Evolutionary conservation across 2,329 filamentous ascomycete genomes (phyloP).

Genomic region (Ciborinia camelliae): DNA sequence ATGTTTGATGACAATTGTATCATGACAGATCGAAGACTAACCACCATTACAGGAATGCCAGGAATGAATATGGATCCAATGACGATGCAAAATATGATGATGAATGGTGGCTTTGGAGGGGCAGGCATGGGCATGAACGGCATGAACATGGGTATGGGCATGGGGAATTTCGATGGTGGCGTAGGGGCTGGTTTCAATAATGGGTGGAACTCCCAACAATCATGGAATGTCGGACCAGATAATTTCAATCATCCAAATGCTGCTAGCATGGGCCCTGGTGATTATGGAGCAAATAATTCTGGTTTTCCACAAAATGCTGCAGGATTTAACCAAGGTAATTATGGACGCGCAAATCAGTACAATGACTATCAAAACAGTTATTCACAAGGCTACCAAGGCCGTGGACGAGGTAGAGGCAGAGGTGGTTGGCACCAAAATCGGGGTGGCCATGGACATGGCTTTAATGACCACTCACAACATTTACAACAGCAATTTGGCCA

Average conservation of each 20-base stretch:
- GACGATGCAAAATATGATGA: conserved; percentile 71
- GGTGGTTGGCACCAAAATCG: conserved; percentile 32
- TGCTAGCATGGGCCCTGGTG: conserved; percentile 74
- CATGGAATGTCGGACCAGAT: conserved; percentile 81
- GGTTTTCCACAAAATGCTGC: conserved; percentile 58
- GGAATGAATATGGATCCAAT: conserved; percentile 83
- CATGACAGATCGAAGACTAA: neutral
- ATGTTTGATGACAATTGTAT: conserved; percentile 43
- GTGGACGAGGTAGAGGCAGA: conserved; percentile 41
- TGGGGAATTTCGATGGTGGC: conserved; percentile 64
- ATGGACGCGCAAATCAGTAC: conserved; percentile 64
- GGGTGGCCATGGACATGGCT: conserved; percentile 34
- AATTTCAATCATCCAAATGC: conserved; percentile 84
- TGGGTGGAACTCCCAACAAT: conserved; percentile 77
- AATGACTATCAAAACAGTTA: conserved; percentile 70
- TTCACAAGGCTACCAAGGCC: conserved; percentile 49
- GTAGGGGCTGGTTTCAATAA: conserved; percentile 62
- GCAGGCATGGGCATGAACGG: conserved; percentile 78
- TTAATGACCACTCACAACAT: conserved; percentile 35
- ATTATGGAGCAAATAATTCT: conserved; percentile 75
- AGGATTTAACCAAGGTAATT: conserved; percentile 82
- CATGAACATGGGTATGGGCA: conserved; percentile 72
- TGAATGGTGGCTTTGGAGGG: conserved; percentile 71
- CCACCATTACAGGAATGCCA: conserved; percentile 51
- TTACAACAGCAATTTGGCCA: conserved; percentile 32